Percentiles rank a stretch among this genome's conserved stretches.
Evolutionary conservation across 2,329 filamentous ascomycete genomes (phyloP).

Genomic region (Ophiostoma sp.): DNA sequence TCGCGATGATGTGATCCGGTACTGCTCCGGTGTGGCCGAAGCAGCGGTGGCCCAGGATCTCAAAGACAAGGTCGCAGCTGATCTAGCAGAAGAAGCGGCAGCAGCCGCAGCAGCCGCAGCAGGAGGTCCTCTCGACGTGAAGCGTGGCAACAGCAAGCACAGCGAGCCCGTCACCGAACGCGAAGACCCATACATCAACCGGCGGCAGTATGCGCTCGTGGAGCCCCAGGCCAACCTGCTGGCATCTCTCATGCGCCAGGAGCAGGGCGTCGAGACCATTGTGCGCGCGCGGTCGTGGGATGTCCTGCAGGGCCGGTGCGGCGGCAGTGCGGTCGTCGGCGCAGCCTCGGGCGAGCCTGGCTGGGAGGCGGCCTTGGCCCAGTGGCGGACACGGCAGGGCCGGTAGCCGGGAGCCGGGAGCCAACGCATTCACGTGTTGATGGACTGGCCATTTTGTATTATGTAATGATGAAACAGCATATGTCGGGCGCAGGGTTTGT

Average conservation of each 20-base stretch:
- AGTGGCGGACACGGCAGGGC: constrained; percentile 43
- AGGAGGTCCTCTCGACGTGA: background rate
- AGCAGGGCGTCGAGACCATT: constrained; percentile 71
- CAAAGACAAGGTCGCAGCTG: background rate
- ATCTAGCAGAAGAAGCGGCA: background rate
- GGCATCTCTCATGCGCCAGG: constrained; percentile 66
- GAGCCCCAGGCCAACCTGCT: constrained; percentile 78
- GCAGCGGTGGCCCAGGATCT: constrained; percentile 58
- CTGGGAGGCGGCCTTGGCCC: constrained; percentile 61
- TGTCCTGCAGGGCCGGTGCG: constrained; percentile 70
- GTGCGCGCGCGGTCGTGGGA: constrained; percentile 78
- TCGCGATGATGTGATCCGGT: constrained; percentile 75
- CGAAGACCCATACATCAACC: constrained; percentile 81
- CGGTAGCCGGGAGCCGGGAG: background rate
- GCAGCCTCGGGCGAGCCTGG: constrained; percentile 46
- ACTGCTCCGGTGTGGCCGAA: constrained; percentile 75
- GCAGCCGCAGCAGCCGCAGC: constrained; percentile 3
- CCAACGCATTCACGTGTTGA: background rate
- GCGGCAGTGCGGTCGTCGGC: constrained; percentile 26
- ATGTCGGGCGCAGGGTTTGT: background rate
- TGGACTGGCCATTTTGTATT: constrained; percentile 1
- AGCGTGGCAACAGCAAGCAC: background rate
- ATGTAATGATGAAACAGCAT: constrained; percentile 2
- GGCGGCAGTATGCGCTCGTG: constrained; percentile 69
- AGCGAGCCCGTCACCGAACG: constrained; percentile 68